Base-by-base conservation (phyloP, 163 green algal species). In the Volvox carteri region DNA sequence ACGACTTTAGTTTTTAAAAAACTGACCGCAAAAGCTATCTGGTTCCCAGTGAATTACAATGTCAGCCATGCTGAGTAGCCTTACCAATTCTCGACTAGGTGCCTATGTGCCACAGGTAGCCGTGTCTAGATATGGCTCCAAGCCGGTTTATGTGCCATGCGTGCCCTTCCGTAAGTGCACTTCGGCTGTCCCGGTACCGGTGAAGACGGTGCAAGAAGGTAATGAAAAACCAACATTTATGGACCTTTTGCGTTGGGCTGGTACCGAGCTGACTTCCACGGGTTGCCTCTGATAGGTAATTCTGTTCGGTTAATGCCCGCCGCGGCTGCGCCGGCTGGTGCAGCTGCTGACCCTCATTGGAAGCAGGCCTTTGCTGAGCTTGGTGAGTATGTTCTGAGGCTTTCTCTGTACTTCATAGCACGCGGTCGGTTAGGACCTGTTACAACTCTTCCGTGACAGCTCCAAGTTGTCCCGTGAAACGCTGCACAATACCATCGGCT, bases 341-440 rank as follows among this genome's bases (percentile, higher is more conserved):
- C 54, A 25, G 56, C 54, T 21, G 23, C 78, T 4, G 54, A 75
- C 5, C 54, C 78, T 16, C 78, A 77, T 37, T 77, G 58, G 78
- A 86, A 65, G 42, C 41, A 62, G 28, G 78, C 58, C 7, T 28
- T 86, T 4, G 39, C 39, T 5, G 60, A 77, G 60, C 60, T 86
- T 4, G 77, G 77, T 74, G 25, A 70, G 75, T 0, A 33, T 4
- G 12, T 2, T 19, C 41, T 16, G 4, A 56, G 21, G 39, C 42
- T 42, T 62, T 7, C 62, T 14, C 19, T 14, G 30, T 74, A 9
- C 30, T 19, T 74, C 9, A 44, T 30, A 8, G n/a, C n/a, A n/a
- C n/a, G n/a, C n/a, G n/a, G n/a, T n/a, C n/a, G n/a, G n/a, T n/a
- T n/a, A n/a, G n/a, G n/a, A n/a, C n/a, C 44, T 42, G 30, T 8